Percentiles rank a stretch among this genome's conserved stretches.
These are phyloP conservation scores for Wallacemonas sp. DNA, from an alignment of 208 protist species.

Conservation along the genomic window DNA sequence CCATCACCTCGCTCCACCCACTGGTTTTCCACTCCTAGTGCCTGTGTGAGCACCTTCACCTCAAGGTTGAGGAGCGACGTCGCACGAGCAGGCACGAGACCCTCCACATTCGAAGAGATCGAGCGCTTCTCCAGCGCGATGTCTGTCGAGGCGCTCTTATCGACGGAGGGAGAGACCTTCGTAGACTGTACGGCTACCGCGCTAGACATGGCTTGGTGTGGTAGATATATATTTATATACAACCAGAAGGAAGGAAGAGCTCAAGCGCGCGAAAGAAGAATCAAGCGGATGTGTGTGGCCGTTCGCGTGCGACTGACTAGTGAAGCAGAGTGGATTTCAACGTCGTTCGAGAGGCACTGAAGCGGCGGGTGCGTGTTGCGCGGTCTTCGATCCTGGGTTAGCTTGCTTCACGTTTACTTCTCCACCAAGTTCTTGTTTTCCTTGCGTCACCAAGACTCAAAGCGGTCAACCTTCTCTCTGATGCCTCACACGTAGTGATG, in stretches of 20 bases:
- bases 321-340: no score
- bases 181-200: background rate
- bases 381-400: no score
- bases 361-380: no score
- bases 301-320: no score
- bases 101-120: conserved; percentile 1
- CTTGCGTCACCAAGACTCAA: no score
- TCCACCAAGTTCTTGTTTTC: no score
- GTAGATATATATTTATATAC: no score
- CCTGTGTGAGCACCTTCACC: conserved; percentile 73
- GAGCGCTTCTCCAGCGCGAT: background rate
- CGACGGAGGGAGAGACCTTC: background rate
- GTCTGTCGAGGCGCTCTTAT: background rate
- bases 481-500: background rate
- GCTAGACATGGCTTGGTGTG: no score
- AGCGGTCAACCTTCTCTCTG: background rate
- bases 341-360: no score
- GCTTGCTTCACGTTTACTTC: no score
- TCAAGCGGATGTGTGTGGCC: no score
- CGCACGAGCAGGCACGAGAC: background rate
- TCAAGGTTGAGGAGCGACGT: conserved; percentile 59
- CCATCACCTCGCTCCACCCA: conserved; percentile 70
- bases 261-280: no score
- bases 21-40: conserved; percentile 65
- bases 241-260: background rate